These are phyloP conservation scores for Reutealis trisperma DNA, from an alignment of 345 rosid species.

Conservation along the genomic window DNA sequence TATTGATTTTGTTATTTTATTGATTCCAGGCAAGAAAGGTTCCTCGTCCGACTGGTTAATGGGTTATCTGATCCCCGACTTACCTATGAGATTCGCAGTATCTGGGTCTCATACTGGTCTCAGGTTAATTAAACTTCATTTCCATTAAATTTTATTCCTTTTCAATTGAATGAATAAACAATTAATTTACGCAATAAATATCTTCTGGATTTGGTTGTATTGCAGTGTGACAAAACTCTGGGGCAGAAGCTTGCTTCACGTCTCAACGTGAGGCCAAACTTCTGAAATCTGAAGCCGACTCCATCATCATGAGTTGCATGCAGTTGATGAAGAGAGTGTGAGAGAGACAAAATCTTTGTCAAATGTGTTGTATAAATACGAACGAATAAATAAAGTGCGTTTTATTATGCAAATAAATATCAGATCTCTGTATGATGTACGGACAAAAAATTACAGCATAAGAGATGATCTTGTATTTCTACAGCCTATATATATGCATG, in stretches of 20 bases:
- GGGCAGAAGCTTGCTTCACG: conserved; percentile 84
- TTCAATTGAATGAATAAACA: neutral
- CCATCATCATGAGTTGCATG: neutral
- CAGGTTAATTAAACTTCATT: conserved; percentile 46
- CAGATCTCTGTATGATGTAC: too few species aligned
- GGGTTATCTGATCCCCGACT: conserved; percentile 81
- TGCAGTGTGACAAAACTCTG: conserved; percentile 63
- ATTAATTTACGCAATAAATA: neutral
- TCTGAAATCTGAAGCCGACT: conserved; percentile 39
- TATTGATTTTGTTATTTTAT: neutral
- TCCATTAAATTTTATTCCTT: neutral
- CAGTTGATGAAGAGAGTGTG: neutral
- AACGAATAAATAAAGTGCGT: too few species aligned
- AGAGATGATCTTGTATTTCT: too few species aligned
- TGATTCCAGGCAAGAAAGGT: conserved; percentile 75
- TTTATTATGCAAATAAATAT: too few species aligned
- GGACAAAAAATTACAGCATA: too few species aligned
- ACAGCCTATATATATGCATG: too few species aligned
- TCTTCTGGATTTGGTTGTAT: neutral
- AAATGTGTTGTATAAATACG: too few species aligned
- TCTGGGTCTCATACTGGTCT: conserved; percentile 91
- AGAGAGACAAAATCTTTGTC: too few species aligned
- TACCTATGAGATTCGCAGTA: conserved; percentile 76
- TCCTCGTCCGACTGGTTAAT: conserved; percentile 70
- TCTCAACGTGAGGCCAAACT: conserved; percentile 68